phyloP scores from a whole-genome alignment of 306 rosid species.

The Astragalus glycyphyllos region DNA sequence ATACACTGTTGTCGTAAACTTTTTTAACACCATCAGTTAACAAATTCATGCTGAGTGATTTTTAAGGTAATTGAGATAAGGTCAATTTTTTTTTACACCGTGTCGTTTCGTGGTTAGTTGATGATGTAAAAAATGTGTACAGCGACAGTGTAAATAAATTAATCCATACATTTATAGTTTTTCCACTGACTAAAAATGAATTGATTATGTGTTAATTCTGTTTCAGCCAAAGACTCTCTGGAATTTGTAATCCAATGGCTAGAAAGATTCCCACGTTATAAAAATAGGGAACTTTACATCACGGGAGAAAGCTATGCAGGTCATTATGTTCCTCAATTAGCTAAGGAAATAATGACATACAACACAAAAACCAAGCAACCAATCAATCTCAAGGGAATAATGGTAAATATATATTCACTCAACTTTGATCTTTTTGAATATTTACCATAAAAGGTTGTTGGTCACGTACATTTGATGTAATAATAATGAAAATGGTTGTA shows the following conservation, averaged over 20 bases:
- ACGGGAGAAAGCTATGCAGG: conserved; percentile 98
- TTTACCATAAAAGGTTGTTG: conserved; percentile 1
- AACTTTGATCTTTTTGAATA: neutral
- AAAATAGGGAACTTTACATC: conserved; percentile 70
- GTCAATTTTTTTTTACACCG: too few relatives aligned
- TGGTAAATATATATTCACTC: conserved; percentile 54
- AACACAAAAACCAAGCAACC: conserved; percentile 62
- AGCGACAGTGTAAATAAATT: too few relatives aligned
- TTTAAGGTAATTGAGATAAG: too few relatives aligned
- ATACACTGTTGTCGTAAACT: too few relatives aligned
- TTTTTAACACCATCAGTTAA: too few relatives aligned
- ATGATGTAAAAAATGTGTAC: too few relatives aligned
- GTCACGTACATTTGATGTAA: neutral
- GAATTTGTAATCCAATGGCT: conserved; percentile 80
- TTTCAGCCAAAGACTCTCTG: conserved; percentile 80
- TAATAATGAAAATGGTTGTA: conserved; percentile 11
- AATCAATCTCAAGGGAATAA: conserved; percentile 78
- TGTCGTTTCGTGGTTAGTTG: too few relatives aligned
- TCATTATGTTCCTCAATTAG: conserved; percentile 94
- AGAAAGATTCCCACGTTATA: conserved; percentile 83
- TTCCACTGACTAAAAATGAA: neutral
- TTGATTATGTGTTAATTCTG: conserved; percentile 19
- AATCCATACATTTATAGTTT: too few relatives aligned
- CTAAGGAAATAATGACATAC: conserved; percentile 65
- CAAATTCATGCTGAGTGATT: too few relatives aligned